phyloP scores from a whole-genome alignment of 2,329 filamentous ascomycete genomes.

The Neoarthrinium moseri region DNA sequence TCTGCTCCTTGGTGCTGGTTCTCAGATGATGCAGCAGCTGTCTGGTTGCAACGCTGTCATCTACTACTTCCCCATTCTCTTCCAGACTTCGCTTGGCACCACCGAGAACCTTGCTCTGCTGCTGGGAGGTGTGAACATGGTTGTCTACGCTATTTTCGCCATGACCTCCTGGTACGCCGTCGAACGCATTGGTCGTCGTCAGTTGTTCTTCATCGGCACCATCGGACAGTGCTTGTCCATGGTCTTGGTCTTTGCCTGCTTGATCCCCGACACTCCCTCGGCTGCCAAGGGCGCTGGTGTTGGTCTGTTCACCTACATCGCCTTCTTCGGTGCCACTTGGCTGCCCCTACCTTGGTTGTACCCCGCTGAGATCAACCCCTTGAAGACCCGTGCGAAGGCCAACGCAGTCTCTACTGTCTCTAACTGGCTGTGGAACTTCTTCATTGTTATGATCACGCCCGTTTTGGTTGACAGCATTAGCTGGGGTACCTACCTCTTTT shows the following conservation, averaged over 20 bases:
- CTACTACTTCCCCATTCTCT: constrained; percentile 62
- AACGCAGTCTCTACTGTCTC: constrained; percentile 57
- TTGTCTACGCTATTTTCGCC: constrained; percentile 61
- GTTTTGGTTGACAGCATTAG: constrained; percentile 59
- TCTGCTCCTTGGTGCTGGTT: constrained; percentile 57
- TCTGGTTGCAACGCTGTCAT: constrained; percentile 58
- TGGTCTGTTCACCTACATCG: constrained; percentile 68
- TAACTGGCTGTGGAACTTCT: constrained; percentile 53
- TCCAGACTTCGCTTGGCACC: constrained; percentile 40
- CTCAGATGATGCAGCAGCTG: constrained; percentile 63
- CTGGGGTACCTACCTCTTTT: constrained; percentile 54
- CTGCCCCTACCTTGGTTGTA: constrained; percentile 62
- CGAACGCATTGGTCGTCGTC: constrained; percentile 44
- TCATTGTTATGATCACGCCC: constrained; percentile 61
- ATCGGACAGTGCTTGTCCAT: constrained; percentile 52
- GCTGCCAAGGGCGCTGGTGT: constrained; percentile 67
- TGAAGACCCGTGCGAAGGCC: constrained; percentile 44
- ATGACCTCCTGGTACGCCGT: constrained; percentile 55
- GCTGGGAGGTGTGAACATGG: constrained; percentile 53
- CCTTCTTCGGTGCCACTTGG: constrained; percentile 66
- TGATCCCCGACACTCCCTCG: constrained; percentile 63
- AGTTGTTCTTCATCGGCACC: constrained; percentile 43
- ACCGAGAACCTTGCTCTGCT: constrained; percentile 46
- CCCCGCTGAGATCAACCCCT: constrained; percentile 53
- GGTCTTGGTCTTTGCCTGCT: constrained; percentile 59